Evolutionary conservation across 257 asterid species (phyloP).

Genomic region (Galeopsis tetrahit): DNA sequence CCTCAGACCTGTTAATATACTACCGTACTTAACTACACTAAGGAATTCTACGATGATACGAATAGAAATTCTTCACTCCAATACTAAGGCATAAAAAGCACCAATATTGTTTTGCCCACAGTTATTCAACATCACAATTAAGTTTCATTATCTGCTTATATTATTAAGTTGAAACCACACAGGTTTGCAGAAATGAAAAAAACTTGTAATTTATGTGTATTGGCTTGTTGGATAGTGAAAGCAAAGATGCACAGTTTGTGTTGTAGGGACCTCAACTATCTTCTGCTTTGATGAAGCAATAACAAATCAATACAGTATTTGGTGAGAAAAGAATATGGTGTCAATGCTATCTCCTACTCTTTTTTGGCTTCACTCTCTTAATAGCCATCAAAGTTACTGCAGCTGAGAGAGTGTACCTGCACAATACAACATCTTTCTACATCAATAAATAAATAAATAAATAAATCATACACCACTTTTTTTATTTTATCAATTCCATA

Average conservation of each 20-base stretch:
- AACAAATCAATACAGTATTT: background rate
- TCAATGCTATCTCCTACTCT: conserved; percentile 48
- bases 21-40: background rate
- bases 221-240: background rate
- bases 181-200: background rate
- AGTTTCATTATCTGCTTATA: background rate
- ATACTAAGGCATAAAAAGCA: background rate
- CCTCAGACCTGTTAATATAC: background rate
- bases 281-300: conserved; percentile 1
- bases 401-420: conserved; percentile 95
- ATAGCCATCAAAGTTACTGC: conserved; percentile 94
- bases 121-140: background rate
- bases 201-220: background rate
- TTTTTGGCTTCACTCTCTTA: conserved; percentile 69
- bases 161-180: background rate
- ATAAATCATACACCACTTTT: background rate
- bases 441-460: background rate
- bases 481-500: background rate
- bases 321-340: background rate
- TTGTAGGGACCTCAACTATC: background rate
- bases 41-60: background rate
- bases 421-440: conserved; percentile 28
- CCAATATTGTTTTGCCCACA: background rate
- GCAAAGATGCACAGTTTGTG: background rate
- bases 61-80: background rate